A percentile compares a stretch with the other conserved stretches of the same genome.
Evolutionary conservation across 2,329 filamentous ascomycete species (phyloP).

Genomic region (Ascochyta fabae): DNA sequence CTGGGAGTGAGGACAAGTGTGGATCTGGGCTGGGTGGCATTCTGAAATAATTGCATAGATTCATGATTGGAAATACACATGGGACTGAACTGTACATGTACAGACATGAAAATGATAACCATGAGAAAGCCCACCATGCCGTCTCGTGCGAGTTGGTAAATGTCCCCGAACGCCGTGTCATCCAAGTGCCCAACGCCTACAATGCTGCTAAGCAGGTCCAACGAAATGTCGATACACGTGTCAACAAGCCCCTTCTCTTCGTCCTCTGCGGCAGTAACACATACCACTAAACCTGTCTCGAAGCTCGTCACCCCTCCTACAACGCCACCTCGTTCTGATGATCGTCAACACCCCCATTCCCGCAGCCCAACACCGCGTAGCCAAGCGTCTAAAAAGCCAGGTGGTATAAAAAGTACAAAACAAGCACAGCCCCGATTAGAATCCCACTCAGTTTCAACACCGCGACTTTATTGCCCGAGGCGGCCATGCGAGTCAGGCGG

Average conservation of each 20-base stretch:
- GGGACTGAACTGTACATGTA: not conserved
- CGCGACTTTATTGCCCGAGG: slow-evolving; percentile 86
- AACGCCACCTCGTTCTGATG: no score
- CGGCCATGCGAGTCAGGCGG: slow-evolving; percentile 87
- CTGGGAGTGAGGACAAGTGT: slow-evolving; percentile 69
- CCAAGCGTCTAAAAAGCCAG: slow-evolving; percentile 5
- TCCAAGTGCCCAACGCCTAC: no score
- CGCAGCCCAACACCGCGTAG: no score
- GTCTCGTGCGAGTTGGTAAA: no score
- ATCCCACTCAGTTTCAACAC: slow-evolving; percentile 89
- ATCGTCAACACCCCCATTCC: no score
- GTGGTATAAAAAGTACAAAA: slow-evolving; percentile 54
- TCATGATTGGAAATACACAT: not conserved
- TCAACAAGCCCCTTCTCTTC: no score
- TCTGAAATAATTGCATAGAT: slow-evolving; percentile 17
- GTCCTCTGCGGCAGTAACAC: no score
- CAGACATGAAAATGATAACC: not conserved
- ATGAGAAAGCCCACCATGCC: not conserved
- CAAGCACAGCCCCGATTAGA: slow-evolving; percentile 72
- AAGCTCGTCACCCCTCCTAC: no score
- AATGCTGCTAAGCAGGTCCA: no score
- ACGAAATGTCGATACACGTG: no score
- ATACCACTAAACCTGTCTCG: no score
- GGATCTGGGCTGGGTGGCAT: not conserved
- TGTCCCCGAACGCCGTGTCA: no score